phyloP scores from a whole-genome alignment of 2,329 filamentous ascomycete genomes.

The Neobulgaria alba region DNA sequence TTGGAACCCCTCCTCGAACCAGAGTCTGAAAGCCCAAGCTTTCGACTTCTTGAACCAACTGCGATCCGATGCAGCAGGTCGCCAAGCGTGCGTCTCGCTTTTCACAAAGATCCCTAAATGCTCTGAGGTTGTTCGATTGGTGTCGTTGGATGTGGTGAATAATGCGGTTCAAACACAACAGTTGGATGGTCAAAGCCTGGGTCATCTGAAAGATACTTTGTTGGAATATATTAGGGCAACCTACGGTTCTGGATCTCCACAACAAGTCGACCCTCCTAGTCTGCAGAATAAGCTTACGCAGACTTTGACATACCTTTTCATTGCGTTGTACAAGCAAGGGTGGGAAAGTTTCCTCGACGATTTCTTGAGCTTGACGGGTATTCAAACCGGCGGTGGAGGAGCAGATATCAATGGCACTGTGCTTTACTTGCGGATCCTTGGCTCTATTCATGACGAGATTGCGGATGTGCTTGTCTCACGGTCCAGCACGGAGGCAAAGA shows the following conservation, averaged over 20 bases:
- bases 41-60: slow-evolving; percentile 74
- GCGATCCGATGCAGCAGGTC: slow-evolving; percentile 72
- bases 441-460: slow-evolving; percentile 93
- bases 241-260: slow-evolving; percentile 52
- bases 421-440: slow-evolving; percentile 80
- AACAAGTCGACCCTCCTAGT: slow-evolving; percentile 57
- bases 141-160: slow-evolving; percentile 88
- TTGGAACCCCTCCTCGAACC: slow-evolving; percentile 71
- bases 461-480: slow-evolving; percentile 83
- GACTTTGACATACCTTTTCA: slow-evolving; percentile 89
- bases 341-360: slow-evolving; percentile 93
- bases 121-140: slow-evolving; percentile 78
- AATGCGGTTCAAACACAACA: slow-evolving; percentile 75
- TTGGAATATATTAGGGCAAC: slow-evolving; percentile 70
- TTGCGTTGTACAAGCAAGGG: slow-evolving; percentile 71
- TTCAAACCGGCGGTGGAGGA: slow-evolving; percentile 46
- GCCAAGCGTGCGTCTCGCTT: slow-evolving; percentile 80
- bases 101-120: slow-evolving; percentile 71
- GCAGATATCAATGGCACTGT: slow-evolving; percentile 71
- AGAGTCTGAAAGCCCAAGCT: slow-evolving; percentile 69
- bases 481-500: slow-evolving; percentile 68
- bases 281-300: slow-evolving; percentile 98
- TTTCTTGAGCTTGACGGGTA: slow-evolving; percentile 66
- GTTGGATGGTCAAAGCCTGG: slow-evolving; percentile 63
- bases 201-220: slow-evolving; percentile 70